These are phyloP conservation scores for Crataegus laevigata DNA, from an alignment of 306 rosid genomes.

Conservation along the genomic window DNA sequence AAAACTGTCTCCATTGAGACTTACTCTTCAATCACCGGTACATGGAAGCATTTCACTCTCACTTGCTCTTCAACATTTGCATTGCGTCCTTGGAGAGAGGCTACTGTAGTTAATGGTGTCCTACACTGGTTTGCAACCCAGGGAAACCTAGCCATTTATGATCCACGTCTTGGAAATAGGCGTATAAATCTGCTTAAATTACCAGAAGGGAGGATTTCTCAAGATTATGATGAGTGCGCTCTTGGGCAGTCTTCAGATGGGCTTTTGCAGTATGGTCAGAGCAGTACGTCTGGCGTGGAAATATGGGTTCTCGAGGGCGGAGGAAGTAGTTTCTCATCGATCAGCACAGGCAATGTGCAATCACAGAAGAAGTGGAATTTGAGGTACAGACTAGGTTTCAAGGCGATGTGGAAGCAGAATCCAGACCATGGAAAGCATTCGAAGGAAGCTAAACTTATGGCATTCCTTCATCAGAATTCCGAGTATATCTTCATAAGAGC, in stretches of 20 bases:
- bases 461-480: slow-evolving; percentile 54
- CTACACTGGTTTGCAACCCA: slow-evolving; percentile 66
- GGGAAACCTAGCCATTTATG: slow-evolving; percentile 62
- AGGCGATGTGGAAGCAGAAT: slow-evolving; percentile 49
- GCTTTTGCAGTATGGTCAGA: slow-evolving; percentile 65
- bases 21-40: slow-evolving; percentile 57
- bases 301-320: slow-evolving; percentile 65
- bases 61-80: slow-evolving; percentile 50
- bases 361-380: slow-evolving; percentile 36
- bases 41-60: slow-evolving; percentile 64
- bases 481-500: slow-evolving; percentile 44
- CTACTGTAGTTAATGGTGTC: slow-evolving; percentile 53
- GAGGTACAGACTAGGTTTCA: slow-evolving; percentile 41
- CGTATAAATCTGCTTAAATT: slow-evolving; percentile 38
- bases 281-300: slow-evolving; percentile 57
- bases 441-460: slow-evolving; percentile 54
- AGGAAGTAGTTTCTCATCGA: slow-evolving; percentile 15
- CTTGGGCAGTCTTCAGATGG: slow-evolving; percentile 77
- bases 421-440: slow-evolving; percentile 35
- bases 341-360: slow-evolving; percentile 1
- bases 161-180: slow-evolving; percentile 58
- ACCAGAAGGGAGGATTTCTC: slow-evolving; percentile 43
- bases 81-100: slow-evolving; percentile 55
- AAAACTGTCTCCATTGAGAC: slow-evolving; percentile 68
- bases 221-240: slow-evolving; percentile 55